Conservation (phyloP, 2,329 filamentous ascomycete genomes). For the Calonectria naviculata region DNA sequence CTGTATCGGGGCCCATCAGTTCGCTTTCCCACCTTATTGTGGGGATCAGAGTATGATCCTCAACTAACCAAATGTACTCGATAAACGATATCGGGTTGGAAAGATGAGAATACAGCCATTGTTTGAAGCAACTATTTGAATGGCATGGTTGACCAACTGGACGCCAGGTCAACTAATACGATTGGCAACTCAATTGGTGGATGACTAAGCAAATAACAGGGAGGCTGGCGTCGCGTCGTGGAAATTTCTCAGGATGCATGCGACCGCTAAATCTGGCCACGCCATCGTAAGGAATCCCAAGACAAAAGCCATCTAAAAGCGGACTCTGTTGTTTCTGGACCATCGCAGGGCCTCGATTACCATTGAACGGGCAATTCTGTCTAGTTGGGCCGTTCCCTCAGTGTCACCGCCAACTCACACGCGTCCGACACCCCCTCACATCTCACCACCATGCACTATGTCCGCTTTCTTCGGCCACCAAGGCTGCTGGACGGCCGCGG, state of each 20-base stretch:
- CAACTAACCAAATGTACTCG: no score
- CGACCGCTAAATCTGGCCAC: conserved; percentile 8
- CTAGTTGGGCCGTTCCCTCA: not conserved
- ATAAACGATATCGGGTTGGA: no score
- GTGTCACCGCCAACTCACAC: not conserved
- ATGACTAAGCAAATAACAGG: conserved; percentile 5
- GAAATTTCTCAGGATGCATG: conserved; percentile 19
- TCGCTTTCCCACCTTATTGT: no score
- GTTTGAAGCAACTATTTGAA: not conserved
- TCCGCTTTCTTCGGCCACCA: conserved; percentile 63
- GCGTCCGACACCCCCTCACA: not conserved
- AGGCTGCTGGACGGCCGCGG: conserved; percentile 44
- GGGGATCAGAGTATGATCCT: no score
- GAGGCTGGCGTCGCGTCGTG: conserved; percentile 2
- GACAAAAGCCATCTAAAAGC: not conserved
- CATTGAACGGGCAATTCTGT: not conserved
- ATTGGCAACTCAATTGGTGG: not conserved
- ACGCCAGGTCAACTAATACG: not conserved
- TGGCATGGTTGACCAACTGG: not conserved
- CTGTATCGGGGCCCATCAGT: no score
- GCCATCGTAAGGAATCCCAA: not conserved
- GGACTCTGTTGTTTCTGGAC: not conserved
- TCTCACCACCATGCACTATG: conserved; percentile 65
- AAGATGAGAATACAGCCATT: no score
- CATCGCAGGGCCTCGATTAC: conserved; percentile 1